Evolutionary conservation across 306 rosid species (phyloP), one percentile per base, ranked within the genome.

Genomic region (Boehmeria nivea): DNA sequence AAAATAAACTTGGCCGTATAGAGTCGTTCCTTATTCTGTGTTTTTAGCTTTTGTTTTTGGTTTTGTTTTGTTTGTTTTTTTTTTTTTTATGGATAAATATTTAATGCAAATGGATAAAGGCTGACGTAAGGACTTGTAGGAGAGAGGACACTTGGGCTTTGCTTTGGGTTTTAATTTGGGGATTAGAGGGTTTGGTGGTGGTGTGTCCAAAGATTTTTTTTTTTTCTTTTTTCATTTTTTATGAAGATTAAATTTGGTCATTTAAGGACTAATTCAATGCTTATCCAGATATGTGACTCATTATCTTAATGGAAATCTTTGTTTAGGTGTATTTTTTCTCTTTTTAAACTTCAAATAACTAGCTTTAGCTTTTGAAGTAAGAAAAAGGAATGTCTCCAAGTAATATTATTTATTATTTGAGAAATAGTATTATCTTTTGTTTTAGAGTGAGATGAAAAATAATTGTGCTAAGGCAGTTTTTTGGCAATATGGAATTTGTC

Each of bases 101-200:
- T 34, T 28, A 28, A 51, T 9, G 69, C 64, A 59, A 69, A 70
- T 56, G 88, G 86, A 78, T 76, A 81, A 70, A 74, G 43, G 66
- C 72, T 63, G 86, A 81, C 81, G 78, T 31, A 43, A 26, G 58
- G 52, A 47, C 57, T 18, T 51, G 83, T 63, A 16, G 70, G 78
- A 56, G 19, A 16, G 28, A 19, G 37, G 61, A 28, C 75, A 47
- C 63, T 38, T 25, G 61, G 51, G 36, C 15, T 28, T 44, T 52
- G 39, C 8, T 3, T 58, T 57, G n/a, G n/a, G n/a, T n/a, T n/a
- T n/a, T n/a, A n/a, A n/a, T n/a, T n/a, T n/a, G n/a, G n/a, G n/a
- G n/a, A n/a, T n/a, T n/a, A n/a, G n/a, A n/a, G n/a, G n/a, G n/a
- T 52, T 60, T 22, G 15, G 47, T 28, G 25, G 31, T n/a, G 3